Evolutionary conservation across 1,284 basidiomycete genomes (phyloP).

Genomic region (Trametes sp.): DNA sequence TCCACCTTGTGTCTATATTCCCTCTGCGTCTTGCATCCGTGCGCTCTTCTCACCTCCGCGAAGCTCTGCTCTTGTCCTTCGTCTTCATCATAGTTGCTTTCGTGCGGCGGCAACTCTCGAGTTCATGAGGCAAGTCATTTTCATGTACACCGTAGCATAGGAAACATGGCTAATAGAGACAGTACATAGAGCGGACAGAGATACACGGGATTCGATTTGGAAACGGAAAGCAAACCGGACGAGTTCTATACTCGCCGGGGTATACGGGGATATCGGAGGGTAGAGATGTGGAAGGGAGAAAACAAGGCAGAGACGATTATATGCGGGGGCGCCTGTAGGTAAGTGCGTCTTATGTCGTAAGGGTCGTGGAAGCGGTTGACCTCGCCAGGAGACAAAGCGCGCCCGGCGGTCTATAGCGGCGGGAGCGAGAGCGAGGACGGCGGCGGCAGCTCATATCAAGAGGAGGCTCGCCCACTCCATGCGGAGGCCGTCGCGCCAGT

Average conservation of each 20-base stretch:
- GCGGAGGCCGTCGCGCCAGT: constrained; percentile 68
- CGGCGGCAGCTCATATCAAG: constrained; percentile 48
- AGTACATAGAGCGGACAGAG: constrained; percentile 19
- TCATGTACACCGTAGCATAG: background rate
- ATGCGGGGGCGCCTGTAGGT: constrained; percentile 17
- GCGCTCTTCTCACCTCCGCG: too few species aligned
- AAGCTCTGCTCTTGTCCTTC: too few species aligned
- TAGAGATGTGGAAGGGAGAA: background rate
- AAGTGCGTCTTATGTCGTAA: constrained; percentile 13
- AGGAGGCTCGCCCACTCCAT: constrained; percentile 62
- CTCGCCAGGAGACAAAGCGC: background rate
- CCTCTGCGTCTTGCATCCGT: too few species aligned
- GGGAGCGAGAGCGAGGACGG: background rate
- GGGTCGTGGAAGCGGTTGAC: background rate
- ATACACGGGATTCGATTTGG: constrained; percentile 15
- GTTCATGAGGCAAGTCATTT: constrained; percentile 16
- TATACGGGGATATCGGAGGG: constrained; percentile 21
- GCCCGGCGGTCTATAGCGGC: background rate
- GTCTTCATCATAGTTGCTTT: too few species aligned
- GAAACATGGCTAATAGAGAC: constrained; percentile 14
- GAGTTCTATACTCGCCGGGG: constrained; percentile 15
- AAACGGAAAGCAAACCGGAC: constrained; percentile 1
- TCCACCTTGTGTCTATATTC: too few species aligned
- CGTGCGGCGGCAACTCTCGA: background rate
- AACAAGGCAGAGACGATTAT: constrained; percentile 17